Evolutionary conservation across 768 basidiomycete genomes (phyloP).

Genomic region (Coprinopsis marcescibilis): DNA sequence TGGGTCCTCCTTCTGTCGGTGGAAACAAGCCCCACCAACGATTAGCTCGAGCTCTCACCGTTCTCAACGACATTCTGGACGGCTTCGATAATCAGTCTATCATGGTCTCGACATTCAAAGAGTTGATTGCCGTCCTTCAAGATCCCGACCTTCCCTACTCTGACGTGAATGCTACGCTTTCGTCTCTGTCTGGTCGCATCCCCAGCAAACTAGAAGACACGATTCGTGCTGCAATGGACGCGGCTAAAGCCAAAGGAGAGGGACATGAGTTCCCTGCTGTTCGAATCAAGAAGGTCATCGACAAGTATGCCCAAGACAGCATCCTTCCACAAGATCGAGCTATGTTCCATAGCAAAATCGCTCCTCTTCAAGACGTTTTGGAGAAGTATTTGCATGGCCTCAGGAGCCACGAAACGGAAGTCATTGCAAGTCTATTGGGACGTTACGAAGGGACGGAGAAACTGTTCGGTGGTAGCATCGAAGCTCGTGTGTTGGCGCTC

Average conservation of each 20-base stretch:
- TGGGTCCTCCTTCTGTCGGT: conserved; percentile 80
- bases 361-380: conserved; percentile 65
- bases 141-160: conserved; percentile 86
- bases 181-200: conserved; percentile 88
- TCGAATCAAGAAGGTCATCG: conserved; percentile 81
- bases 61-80: conserved; percentile 87
- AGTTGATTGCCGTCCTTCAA: conserved; percentile 76
- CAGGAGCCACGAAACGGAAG: conserved; percentile 79
- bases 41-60: conserved; percentile 63
- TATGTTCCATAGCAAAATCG: conserved; percentile 71
- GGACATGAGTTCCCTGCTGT: conserved; percentile 83
- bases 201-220: conserved; percentile 86
- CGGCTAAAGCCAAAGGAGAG: conserved; percentile 66
- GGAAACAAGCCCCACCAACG: conserved; percentile 91
- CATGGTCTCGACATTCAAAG: conserved; percentile 82
- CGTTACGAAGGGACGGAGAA: conserved; percentile 85
- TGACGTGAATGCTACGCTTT: conserved; percentile 76
- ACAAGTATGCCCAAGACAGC: conserved; percentile 77
- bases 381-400: conserved; percentile 78
- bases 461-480: conserved; percentile 90
- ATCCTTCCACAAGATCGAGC: conserved; percentile 75
- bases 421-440: conserved; percentile 69
- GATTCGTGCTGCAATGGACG: conserved; percentile 73
- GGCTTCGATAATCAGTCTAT: conserved; percentile 96
- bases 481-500: conserved; percentile 83